Evolutionary conservation across 1,284 basidiomycete genomes (phyloP).

Genomic region (Melanopsichium pennsylvanicum): DNA sequence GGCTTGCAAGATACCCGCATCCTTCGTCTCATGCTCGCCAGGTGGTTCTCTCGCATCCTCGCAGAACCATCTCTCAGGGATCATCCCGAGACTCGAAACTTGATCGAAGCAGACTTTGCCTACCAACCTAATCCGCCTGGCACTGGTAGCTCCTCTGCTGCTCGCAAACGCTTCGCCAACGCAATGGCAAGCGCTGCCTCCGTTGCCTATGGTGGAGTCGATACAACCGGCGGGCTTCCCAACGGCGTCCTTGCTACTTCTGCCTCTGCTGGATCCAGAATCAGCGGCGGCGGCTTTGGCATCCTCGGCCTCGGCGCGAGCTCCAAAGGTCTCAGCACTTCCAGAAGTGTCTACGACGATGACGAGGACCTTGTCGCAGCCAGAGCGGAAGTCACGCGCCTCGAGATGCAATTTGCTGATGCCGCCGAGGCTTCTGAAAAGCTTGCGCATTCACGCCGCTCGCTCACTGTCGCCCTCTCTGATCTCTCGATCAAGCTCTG

Average conservation of each 20-base stretch:
- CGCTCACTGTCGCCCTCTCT: slow-evolving; percentile 21
- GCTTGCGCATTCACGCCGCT: slow-evolving; percentile 37
- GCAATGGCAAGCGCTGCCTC: slow-evolving; percentile 48
- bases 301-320: slow-evolving; percentile 40
- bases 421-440: slow-evolving; percentile 49
- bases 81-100: slow-evolving; percentile 54
- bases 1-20: slow-evolving; percentile 50
- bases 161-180: slow-evolving; percentile 48
- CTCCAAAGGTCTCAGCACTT: slow-evolving; percentile 43
- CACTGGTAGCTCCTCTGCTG: slow-evolving; percentile 40
- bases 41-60: slow-evolving; percentile 54
- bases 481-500: slow-evolving; percentile 37
- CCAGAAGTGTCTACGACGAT: slow-evolving; percentile 52
- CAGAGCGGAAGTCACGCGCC: slow-evolving; percentile 53
- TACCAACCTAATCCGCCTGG: slow-evolving; percentile 52
- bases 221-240: slow-evolving; percentile 42
- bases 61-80: slow-evolving; percentile 44
- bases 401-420: slow-evolving; percentile 57
- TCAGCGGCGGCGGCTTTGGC: slow-evolving; percentile 31
- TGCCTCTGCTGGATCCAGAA: slow-evolving; percentile 27
- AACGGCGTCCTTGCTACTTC: slow-evolving; percentile 52
- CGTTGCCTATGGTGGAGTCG: slow-evolving; percentile 42
- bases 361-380: slow-evolving; percentile 57
- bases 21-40: slow-evolving; percentile 45
- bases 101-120: slow-evolving; percentile 61